Base-by-base conservation (phyloP, 805 yeast species). In the Ogataea glucozyma region DNA sequence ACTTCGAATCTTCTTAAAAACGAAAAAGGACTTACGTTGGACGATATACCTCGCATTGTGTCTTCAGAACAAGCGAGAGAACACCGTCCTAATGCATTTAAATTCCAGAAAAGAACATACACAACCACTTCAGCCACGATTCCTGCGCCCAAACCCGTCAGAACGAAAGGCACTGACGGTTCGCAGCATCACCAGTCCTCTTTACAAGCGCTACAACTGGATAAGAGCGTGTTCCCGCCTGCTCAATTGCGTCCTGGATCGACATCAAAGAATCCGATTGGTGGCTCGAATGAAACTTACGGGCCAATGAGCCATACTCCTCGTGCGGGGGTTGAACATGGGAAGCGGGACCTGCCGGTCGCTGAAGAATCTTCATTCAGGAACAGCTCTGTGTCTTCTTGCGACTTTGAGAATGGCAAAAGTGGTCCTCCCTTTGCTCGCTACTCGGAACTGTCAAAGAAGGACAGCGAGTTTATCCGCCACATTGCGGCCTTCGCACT, bases 21-120 rank as follows among this genome's bases (percentile, higher is more conserved):
- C 56, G 95, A 91, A 53, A 87, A 85, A 53, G 83, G 91, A 0
- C 75, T 93, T 40, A 91, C 97, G 0, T 74, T 93, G 54, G 98
- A 93, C 64, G 99, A 93, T 64, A 93, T 93, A 54, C 96, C 98
- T 6, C 75, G 98, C 51, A 91, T 93, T 58, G 97, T 93, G 6
- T 96, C 97, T 2, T 91, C 96, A 8, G 97, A 93, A 56, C 97
- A 91, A 63, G 96, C 98, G 0, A 73, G 97, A 49, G 96, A 88
- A 48, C 84, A 86, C 57, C 75, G 96, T 44, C 97, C 97, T 2
- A 89, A 89, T 63, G 96, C 97, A 0, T 90, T 85, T 66, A 82
- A 85, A 45, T 95, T 85, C 64, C 90, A 85, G 57, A 80, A 79
- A 34, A 52, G 66, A 40, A 46, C 55, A 19, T 59, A 54, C 37